Evolutionary conservation across 179 eudicot species (phyloP), one percentile per base, ranked within the genome.

Genomic region (Drosera spatulata): DNA sequence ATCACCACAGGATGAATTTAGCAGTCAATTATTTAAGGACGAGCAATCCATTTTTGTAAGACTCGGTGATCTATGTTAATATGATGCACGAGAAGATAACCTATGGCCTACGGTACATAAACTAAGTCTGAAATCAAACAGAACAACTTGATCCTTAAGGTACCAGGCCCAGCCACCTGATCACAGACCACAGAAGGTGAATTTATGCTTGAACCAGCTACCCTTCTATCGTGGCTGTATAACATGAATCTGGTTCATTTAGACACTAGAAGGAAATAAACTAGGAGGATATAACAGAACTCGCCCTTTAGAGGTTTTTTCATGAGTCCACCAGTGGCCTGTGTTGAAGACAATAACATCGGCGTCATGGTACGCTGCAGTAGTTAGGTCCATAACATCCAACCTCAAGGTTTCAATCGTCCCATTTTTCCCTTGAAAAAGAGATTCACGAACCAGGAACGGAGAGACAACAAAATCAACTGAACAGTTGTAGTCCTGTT

Each of bases 291-390:
- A 37, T n/a, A 49, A 15, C 39, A 13, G 49, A 15, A 54, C 68
- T 71, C 59, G 84, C 99, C 99, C 95, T 71, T 55, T 80, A 12
- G 87, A 75, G 53, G 95, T 93, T 71, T 93, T 93, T 74, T 86
- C 91, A 67, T 86, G 99, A 55, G 95, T 86, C 99, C 99, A 93
- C 99, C 99, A 93, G 64, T 93, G 99, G 6, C 95, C 99, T 0
- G 96, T 93, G 66, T 93, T 93, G 69, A 88, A 93, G 71, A 93
- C 69, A 41, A 93, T 22, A 46, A 89, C 73, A 72, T 93, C 86
- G 43, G 96, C 99, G 62, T 89, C 91, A 14, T 62, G 76, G 73
- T 88, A 93, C 87, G 71, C 84, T 59, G 79, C 58, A 51, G 91
- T 75, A 2, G 87, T 77, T 65, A 54, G 15, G 46, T 88, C 88